A percentile compares a stretch with the other conserved stretches of the same genome.
phyloP scores from a whole-genome alignment of 176 grass and related monocot genomes.

The Puya raimondii region DNA sequence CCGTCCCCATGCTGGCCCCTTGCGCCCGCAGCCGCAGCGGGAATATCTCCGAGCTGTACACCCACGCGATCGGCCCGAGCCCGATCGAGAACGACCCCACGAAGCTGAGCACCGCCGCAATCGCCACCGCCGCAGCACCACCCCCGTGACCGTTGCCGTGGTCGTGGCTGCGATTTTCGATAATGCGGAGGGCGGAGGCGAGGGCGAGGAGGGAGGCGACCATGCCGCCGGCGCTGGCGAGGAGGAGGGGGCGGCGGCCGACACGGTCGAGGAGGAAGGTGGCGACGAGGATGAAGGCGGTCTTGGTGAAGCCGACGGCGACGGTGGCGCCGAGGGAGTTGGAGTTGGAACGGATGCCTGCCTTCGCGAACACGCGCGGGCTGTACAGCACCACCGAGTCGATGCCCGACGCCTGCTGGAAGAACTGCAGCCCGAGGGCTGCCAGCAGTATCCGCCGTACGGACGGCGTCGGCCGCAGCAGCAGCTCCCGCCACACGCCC shows the following conservation, averaged over 20 bases:
- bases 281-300: constrained; percentile 51
- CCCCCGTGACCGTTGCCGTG: constrained; percentile 3
- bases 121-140: constrained; percentile 31
- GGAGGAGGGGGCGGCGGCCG: constrained; percentile 65
- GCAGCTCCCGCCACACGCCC: constrained; percentile 62
- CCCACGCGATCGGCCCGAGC: constrained; percentile 71
- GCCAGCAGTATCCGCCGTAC: constrained; percentile 62
- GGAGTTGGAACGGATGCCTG: constrained; percentile 25
- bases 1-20: constrained; percentile 56
- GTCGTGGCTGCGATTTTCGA: constrained; percentile 9
- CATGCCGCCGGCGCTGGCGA: constrained; percentile 65
- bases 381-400: constrained; percentile 77
- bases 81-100: constrained; percentile 67
- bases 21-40: constrained; percentile 57
- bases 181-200: constrained; percentile 30
- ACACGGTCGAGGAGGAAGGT: constrained; percentile 74
- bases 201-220: constrained; percentile 43
- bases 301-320: constrained; percentile 67
- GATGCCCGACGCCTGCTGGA: constrained; percentile 74
- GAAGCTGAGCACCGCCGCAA: constrained; percentile 44
- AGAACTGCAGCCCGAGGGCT: constrained; percentile 67
- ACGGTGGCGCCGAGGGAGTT: constrained; percentile 40
- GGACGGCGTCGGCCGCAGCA: constrained; percentile 42
- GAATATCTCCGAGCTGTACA: constrained; percentile 91
- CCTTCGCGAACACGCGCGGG: constrained; percentile 52